phyloP scores from a whole-genome alignment of 352 stramenopile species.

The Globisporangium uncinulatum region DNA sequence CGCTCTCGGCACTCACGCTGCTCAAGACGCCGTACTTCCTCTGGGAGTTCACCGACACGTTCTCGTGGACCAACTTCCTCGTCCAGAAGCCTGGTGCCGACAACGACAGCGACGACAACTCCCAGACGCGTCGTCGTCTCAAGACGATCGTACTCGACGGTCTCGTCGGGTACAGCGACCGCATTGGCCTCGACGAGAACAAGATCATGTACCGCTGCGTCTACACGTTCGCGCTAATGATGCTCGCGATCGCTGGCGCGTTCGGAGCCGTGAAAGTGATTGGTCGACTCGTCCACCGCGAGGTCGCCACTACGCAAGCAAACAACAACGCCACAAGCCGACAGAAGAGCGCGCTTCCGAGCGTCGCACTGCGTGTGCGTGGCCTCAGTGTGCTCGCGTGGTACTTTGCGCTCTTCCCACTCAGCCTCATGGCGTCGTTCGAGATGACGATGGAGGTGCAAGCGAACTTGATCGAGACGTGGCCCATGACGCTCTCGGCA shows the following conservation, averaged over 20 bases:
- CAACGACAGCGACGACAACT: neutral
- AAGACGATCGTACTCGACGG: conserved; percentile 14
- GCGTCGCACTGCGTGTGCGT: conserved; percentile 23
- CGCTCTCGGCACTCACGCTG: conserved; percentile 33
- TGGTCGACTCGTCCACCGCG: conserved; percentile 2
- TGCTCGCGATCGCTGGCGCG: conserved; percentile 17
- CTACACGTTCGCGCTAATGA: conserved; percentile 17
- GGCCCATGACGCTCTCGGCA: conserved; percentile 15
- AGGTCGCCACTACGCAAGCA: too few species aligned
- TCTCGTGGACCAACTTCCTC: conserved; percentile 44
- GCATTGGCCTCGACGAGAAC: conserved; percentile 21
- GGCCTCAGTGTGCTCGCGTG: conserved; percentile 34
- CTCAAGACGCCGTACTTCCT: conserved; percentile 27
- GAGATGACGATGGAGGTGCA: conserved; percentile 23
- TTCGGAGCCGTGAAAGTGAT: conserved; percentile 10
- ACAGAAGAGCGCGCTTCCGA: too few species aligned
- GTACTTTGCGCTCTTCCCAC: conserved; percentile 33
- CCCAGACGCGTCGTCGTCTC: conserved; percentile 13
- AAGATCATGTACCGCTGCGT: conserved; percentile 23
- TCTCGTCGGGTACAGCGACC: conserved; percentile 23
- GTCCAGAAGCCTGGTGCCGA: conserved; percentile 15
- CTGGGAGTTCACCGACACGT: conserved; percentile 33
- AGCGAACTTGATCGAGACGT: conserved; percentile 13
- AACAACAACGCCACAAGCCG: too few species aligned
- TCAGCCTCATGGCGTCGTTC: conserved; percentile 27